These are phyloP conservation scores for Pisolithus microcarpus DNA, from an alignment of 768 basidiomycete species.

Conservation along the genomic window DNA sequence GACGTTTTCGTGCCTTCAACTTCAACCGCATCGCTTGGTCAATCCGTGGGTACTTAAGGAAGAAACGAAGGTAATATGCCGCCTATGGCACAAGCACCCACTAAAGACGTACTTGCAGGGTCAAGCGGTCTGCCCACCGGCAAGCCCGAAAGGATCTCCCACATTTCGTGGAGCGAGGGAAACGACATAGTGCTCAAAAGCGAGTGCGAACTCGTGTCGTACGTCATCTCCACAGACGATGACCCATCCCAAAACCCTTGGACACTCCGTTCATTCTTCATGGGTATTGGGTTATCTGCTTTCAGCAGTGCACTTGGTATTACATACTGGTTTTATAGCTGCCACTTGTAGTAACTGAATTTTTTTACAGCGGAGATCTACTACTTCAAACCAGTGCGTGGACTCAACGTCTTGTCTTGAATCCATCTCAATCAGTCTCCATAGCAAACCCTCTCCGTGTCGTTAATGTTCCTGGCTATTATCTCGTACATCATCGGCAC, in stretches of 20 bases:
- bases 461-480: constrained; percentile 47
- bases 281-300: constrained; percentile 47
- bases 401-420: neutral
- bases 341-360: neutral
- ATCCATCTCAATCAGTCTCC: neutral
- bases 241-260: constrained; percentile 22
- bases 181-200: constrained; percentile 26
- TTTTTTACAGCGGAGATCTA: constrained; percentile 43
- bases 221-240: constrained; percentile 36
- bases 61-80: too few relatives aligned
- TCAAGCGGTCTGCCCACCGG: too few relatives aligned
- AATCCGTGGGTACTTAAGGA: too few relatives aligned
- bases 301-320: constrained; percentile 45
- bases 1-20: too few relatives aligned
- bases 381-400: constrained; percentile 51
- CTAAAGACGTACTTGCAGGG: too few relatives aligned
- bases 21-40: too few relatives aligned
- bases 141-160: too few relatives aligned
- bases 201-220: constrained; percentile 42
- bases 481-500: constrained; percentile 46
- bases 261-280: constrained; percentile 42
- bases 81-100: too few relatives aligned
- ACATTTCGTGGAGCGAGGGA: neutral
- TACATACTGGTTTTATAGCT: constrained; percentile 3
- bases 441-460: constrained; percentile 47